Evolutionary conservation across 768 basidiomycete genomes (phyloP), one percentile per base, ranked within the genome.

Genomic region (Cystofilobasidium ferigula): DNA sequence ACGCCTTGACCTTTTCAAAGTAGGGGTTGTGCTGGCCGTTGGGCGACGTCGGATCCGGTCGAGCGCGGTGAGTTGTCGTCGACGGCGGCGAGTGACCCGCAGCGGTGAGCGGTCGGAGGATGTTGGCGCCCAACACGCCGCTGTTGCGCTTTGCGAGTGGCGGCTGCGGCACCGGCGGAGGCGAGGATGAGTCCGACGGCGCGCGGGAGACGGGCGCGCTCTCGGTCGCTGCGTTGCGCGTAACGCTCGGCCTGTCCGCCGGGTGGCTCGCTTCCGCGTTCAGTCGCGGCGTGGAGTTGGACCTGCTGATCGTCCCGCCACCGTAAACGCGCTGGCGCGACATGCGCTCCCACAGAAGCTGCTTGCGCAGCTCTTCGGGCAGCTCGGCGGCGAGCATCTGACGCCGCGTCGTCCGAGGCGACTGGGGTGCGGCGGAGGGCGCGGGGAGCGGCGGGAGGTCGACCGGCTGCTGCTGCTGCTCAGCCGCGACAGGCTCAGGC

Each of bases 381-480:
- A 94, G 79, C 76, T 94, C 91, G 5, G 85, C 86, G 63, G 84
- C 80, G 54, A 93, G 79, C 88, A 93, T 93, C 70, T 82, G 81
- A 58, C 88, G 80, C 2, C 91, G 82, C 3, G 89, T 91, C 48
- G 91, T 89, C 40, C 87, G 84, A 0, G 91, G 91, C 0, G 88
- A 89, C 70, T 86, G 85, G 2, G 88, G 87, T 22, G 82, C 78
- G 5, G 79, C 77, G 0, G 80, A 53, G 22, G 30, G 22, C 7
- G 63, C 45, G 30, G 63, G 63, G 12, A 48, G 43, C 0, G 56
- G 12, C 5, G 5, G 48, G 9, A 24, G 20, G 24, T 43, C 79
- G 3, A 81, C 79, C 0, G 72, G 70, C 32, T 69, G 58, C 8
- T 88, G 88, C 30, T 89, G 80, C 71, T 87, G 86, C 76, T 88